A percentile compares a stretch with the other conserved stretches of the same genome.
Evolutionary conservation across 768 basidiomycete genomes (phyloP).

Genomic region (Leccinum obscurum): DNA sequence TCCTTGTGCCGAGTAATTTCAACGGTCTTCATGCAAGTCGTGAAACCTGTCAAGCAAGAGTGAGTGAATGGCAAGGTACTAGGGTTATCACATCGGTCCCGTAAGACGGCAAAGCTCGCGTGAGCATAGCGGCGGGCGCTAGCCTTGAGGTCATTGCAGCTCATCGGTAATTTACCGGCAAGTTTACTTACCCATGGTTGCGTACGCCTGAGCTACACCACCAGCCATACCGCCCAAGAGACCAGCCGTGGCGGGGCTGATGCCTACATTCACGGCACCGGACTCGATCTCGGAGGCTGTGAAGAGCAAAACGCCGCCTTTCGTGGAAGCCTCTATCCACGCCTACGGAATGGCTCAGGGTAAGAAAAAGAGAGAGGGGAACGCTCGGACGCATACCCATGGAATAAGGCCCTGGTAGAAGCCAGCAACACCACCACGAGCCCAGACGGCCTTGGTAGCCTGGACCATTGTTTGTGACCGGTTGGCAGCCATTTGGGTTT

Average conservation of each 20-base stretch:
- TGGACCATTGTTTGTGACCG: constrained; percentile 87
- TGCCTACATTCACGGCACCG: constrained; percentile 57
- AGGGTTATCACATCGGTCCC: constrained; percentile 3
- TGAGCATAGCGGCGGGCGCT: constrained; percentile 20
- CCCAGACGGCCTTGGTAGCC: constrained; percentile 85
- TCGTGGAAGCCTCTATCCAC: constrained; percentile 99
- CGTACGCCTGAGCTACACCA: constrained; percentile 45
- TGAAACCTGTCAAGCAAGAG: constrained; percentile 66
- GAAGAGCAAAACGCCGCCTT: constrained; percentile 95
- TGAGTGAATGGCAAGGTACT: constrained; percentile 7
- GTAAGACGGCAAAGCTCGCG: constrained; percentile 14
- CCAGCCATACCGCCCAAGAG: constrained; percentile 97
- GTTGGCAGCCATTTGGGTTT: constrained; percentile 99
- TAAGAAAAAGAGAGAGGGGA: constrained; percentile 2
- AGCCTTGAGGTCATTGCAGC: constrained; percentile 23
- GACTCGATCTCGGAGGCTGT: constrained; percentile 94
- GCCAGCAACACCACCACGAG: constrained; percentile 83
- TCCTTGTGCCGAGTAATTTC: constrained; percentile 97
- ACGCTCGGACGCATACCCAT: constrained; percentile 63
- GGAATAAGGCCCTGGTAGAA: constrained; percentile 99
- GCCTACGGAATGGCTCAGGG: constrained; percentile 51
- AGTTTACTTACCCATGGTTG: constrained; percentile 72
- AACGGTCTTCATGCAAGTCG: constrained; percentile 99
- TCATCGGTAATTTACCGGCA: constrained; percentile 1
- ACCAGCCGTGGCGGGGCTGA: constrained; percentile 81